Conservation (phyloP, 371 early-diverging fungal species). For the Apophysomyces sp. region DNA sequence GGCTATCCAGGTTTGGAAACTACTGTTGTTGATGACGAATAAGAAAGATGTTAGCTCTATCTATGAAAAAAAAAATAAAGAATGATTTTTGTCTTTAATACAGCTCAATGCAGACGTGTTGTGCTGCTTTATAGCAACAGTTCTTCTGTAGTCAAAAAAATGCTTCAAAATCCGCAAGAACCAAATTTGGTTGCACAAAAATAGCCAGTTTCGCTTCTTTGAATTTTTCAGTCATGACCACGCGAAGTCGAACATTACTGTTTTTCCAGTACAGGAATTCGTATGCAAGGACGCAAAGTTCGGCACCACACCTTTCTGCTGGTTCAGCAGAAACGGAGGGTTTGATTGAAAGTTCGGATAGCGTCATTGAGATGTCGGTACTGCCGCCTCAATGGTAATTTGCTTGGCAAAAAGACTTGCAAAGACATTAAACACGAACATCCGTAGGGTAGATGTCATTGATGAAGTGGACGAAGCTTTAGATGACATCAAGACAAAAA, state of each 20-base stretch:
- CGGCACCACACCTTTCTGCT: constrained; percentile 39
- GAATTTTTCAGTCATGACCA: constrained; percentile 59
- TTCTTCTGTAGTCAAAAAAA: no score
- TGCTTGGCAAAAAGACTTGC: not conserved
- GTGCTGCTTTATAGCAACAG: no score
- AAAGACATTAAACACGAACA: not conserved
- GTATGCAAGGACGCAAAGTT: constrained; percentile 65
- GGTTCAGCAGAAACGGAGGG: constrained; percentile 60
- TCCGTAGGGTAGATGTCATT: constrained; percentile 80
- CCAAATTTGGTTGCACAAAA: not conserved
- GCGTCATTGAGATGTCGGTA: constrained; percentile 71
- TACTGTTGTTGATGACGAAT: constrained; percentile 17
- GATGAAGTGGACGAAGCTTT: constrained; percentile 76
- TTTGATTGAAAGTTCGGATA: constrained; percentile 65
- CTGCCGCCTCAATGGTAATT: constrained; percentile 84
- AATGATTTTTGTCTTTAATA: not conserved
- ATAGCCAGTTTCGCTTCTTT: not conserved
- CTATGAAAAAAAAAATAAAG: not conserved
- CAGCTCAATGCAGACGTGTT: no score
- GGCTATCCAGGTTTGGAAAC: constrained; percentile 16
- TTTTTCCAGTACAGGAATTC: constrained; percentile 94
- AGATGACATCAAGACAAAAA: constrained; percentile 57
- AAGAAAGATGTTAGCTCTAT: not conserved
- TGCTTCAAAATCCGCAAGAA: not conserved
- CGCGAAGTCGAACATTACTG: constrained; percentile 86